Evolutionary conservation across 192 early-diverging fungal species (phyloP).

Genomic region (Chytriomyces sp.): DNA sequence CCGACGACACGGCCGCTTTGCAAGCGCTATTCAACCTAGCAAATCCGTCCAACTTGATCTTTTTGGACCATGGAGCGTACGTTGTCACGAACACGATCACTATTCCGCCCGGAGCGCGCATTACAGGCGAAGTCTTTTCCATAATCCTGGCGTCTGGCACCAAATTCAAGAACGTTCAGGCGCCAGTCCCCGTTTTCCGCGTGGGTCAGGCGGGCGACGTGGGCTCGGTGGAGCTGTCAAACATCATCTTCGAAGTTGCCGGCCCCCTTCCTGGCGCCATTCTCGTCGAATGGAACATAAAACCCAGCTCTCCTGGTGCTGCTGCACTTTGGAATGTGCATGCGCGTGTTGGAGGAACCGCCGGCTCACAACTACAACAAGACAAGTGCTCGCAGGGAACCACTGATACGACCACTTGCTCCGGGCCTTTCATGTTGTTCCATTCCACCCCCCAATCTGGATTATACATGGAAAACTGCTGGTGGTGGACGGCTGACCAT

Average conservation of each 20-base stretch:
- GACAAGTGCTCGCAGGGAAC: conserved; percentile 15
- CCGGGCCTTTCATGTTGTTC: conserved; percentile 24
- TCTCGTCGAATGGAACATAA: conserved; percentile 47
- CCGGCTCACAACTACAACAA: conserved; percentile 29
- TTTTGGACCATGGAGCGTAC: conserved; percentile 38
- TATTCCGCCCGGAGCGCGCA: conserved; percentile 36
- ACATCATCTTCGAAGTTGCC: background rate
- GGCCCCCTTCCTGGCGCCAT: conserved; percentile 42
- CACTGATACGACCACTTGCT: conserved; percentile 29
- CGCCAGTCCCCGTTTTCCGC: conserved; percentile 33
- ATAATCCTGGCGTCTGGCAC: conserved; percentile 34
- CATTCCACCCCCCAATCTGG: conserved; percentile 35
- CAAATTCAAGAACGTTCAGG: conserved; percentile 15
- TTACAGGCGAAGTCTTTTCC: conserved; percentile 44
- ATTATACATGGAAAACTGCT: conserved; percentile 45
- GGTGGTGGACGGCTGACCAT: conserved; percentile 49
- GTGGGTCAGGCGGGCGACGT: conserved; percentile 42
- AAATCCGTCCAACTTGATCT: conserved; percentile 30
- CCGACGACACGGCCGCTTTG: background rate
- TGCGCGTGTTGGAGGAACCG: conserved; percentile 44
- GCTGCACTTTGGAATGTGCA: conserved; percentile 46
- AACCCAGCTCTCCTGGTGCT: conserved; percentile 17
- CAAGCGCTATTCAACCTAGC: background rate
- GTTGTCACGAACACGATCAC: conserved; percentile 32
- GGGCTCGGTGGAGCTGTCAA: too few relatives aligned